These are phyloP conservation scores for Tilletia walkeri DNA, from an alignment of 1,284 basidiomycete species.

Conservation along the genomic window DNA sequence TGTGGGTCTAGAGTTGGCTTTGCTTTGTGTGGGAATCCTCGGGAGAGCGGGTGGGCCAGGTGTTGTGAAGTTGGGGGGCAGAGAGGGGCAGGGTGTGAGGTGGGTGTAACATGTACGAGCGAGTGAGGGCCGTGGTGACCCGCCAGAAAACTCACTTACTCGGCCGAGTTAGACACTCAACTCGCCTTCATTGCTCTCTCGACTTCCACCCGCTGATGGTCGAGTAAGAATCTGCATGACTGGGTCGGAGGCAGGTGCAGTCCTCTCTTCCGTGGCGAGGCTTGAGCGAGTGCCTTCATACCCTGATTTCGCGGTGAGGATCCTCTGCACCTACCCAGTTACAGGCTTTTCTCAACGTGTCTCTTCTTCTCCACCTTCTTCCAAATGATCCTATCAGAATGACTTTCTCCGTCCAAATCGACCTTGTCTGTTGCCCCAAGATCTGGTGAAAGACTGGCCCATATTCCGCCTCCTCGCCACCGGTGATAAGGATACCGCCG, in stretches of 20 bases:
- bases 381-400: not conserved
- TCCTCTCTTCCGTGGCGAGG: not conserved
- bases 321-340: not conserved
- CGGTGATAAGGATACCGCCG: constrained; percentile 10
- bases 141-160: too few species aligned
- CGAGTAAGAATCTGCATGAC: not conserved
- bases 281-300: constrained; percentile 2
- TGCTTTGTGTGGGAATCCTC: too few species aligned
- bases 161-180: too few species aligned
- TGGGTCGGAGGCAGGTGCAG: not conserved
- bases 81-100: too few species aligned
- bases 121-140: too few species aligned
- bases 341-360: not conserved
- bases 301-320: constrained; percentile 6
- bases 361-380: too few species aligned
- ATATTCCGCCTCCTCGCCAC: constrained; percentile 6
- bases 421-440: constrained; percentile 35
- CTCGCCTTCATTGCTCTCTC: not conserved
- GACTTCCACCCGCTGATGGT: not conserved
- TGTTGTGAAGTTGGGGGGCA: too few species aligned
- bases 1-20: too few species aligned
- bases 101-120: too few species aligned
- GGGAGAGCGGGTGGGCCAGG: too few species aligned
- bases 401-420: constrained; percentile 31
- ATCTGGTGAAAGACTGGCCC: constrained; percentile 26